A percentile compares a stretch with the other conserved stretches of the same genome.
phyloP scores from a whole-genome alignment of 768 basidiomycete species.

The Artomyces pyxidatus region DNA sequence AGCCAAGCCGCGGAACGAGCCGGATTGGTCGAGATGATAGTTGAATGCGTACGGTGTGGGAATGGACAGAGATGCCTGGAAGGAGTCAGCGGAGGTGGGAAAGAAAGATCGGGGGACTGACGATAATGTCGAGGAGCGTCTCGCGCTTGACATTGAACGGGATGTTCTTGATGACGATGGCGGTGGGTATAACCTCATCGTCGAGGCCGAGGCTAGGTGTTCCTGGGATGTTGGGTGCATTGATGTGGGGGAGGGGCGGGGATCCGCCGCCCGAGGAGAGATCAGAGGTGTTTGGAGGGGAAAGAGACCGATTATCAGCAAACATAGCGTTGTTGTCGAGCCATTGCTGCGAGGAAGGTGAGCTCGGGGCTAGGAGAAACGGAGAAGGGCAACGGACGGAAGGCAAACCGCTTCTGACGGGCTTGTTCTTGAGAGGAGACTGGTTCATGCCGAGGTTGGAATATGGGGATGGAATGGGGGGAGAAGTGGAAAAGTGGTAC shows the following conservation, averaged over 20 bases:
- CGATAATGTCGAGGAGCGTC: constrained; percentile 93
- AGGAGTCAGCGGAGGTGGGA: constrained; percentile 4
- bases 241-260: constrained; percentile 45
- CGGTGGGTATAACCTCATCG: constrained; percentile 96
- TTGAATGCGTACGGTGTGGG: constrained; percentile 99
- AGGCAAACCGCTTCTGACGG: constrained; percentile 62
- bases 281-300: constrained; percentile 82
- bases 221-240: constrained; percentile 36
- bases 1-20: constrained; percentile 93
- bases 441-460: constrained; percentile 48
- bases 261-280: constrained; percentile 84
- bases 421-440: constrained; percentile 72
- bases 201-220: constrained; percentile 50
- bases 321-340: constrained; percentile 48
- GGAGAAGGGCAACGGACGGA: constrained; percentile 38
- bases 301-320: constrained; percentile 72
- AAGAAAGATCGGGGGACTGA: constrained; percentile 34
- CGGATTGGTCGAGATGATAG: constrained; percentile 95
- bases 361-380: constrained; percentile 13
- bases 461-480: constrained; percentile 40
- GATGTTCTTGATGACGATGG: constrained; percentile 99
- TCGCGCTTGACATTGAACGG: constrained; percentile 98
- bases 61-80: constrained; percentile 80
- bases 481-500: constrained; percentile 67
- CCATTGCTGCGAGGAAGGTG: constrained; percentile 60